Conservation (phyloP, 1,284 basidiomycete species). For the Sanghuangporus sanghuang region DNA sequence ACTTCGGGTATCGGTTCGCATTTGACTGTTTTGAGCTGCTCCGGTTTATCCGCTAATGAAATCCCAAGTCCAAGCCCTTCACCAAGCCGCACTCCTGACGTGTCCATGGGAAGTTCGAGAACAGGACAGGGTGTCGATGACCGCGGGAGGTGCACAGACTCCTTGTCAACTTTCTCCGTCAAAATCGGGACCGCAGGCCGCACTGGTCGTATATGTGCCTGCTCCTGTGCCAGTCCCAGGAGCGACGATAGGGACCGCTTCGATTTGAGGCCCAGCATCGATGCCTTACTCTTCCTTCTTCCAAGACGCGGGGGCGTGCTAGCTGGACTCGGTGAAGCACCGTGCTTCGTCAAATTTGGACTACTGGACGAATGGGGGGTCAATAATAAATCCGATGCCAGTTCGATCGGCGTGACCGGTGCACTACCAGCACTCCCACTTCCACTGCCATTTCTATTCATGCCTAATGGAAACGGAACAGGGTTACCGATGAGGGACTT, state of each 20-base stretch:
- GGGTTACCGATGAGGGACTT: slow-evolving; percentile 13
- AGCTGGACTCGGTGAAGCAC: not conserved
- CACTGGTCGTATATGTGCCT: not conserved
- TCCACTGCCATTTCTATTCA: not conserved
- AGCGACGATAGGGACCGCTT: slow-evolving; percentile 18
- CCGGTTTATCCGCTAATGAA: not conserved
- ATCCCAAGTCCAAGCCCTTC: slow-evolving; percentile 6
- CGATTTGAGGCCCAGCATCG: slow-evolving; percentile 10
- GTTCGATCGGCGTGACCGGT: slow-evolving; percentile 14
- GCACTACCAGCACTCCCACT: not conserved
- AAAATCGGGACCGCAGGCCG: not conserved
- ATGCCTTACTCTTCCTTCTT: slow-evolving; percentile 16
- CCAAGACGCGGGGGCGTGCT: not conserved
- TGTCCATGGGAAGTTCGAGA: slow-evolving; percentile 10
- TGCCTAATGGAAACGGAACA: slow-evolving; percentile 9
- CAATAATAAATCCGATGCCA: not conserved
- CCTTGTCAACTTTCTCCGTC: not conserved
- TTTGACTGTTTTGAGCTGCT: not conserved
- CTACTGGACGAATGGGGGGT: slow-evolving; percentile 12
- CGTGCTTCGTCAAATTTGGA: slow-evolving; percentile 1
- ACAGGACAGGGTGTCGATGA: slow-evolving; percentile 10
- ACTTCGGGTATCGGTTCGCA: not conserved
- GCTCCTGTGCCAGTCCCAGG: slow-evolving; percentile 9
- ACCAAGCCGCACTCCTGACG: slow-evolving; percentile 6
- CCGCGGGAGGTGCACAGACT: not conserved